Base-by-base conservation (phyloP, 208 protist genomes). In the Endotrypanum monterogeii region DNA sequence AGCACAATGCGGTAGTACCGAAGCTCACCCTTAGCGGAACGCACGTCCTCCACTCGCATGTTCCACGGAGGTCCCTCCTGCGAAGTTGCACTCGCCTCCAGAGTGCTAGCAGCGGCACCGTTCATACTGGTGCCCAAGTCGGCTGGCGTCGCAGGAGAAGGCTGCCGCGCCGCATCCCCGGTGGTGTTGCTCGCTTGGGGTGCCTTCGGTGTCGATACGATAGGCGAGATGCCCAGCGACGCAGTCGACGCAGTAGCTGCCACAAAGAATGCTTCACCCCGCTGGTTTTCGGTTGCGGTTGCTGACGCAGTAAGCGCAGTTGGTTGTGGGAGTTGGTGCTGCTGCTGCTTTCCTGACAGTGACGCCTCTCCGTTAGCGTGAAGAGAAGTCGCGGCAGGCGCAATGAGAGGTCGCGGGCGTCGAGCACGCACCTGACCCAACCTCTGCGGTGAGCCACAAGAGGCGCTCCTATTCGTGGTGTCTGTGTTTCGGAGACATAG, bases 1-100 rank as follows among this genome's bases (percentile, higher is more conserved):
- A 92, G 71, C 28, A 89, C 82, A 50, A 93, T 35, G 20, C 87
- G 85, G 58, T 90, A 83, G 72, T 89, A 89, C 12, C 86, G 85
- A 44, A 92, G 75, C 48, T 84, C 74, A 0, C 86, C 88, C 28
- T 85, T 85, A 20, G 80, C 74, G 39, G 66, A 88, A 35, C 83
- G 86, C 63, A 93, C 75, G 54, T 86, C 83, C 44, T 94, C 87
- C n/a, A 88, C 32, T 0, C 70, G 74, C 65, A 89, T 68, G 71
- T 80, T 88, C 76, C 80, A 92, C 44, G 87, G 89, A 23, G 86
- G 86, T 30, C 79, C 84, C 44, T 88, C 82, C 16, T 73, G 63
- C 28, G 54, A 32, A n/a, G 71, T 55, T 9, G 77, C 74, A 6
- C 70, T 71, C 4, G 25, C 51, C 14, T 18, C 30, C 54, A 35